Evolutionary conservation across 1,284 basidiomycete species (phyloP).

Genomic region (Cutaneotrichosporon arboriforme): DNA sequence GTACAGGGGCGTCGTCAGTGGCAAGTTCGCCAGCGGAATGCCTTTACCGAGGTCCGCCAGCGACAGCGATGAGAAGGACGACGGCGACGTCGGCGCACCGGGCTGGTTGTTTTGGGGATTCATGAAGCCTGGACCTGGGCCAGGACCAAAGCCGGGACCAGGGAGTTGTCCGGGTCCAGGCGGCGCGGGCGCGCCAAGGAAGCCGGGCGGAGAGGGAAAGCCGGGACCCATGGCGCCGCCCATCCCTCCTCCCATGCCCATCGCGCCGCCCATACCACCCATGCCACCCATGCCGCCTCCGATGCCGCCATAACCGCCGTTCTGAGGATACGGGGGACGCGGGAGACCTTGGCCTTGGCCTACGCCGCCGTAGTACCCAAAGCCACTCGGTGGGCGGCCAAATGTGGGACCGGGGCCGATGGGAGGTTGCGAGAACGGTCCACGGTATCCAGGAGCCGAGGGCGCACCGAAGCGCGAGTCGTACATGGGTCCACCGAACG

Average conservation of each 20-base stretch:
- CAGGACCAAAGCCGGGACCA: conserved; percentile 5
- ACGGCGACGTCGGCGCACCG: conserved; percentile 27
- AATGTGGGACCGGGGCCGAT: conserved; percentile 19
- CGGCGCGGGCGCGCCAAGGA: neutral
- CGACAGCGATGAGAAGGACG: conserved; percentile 39
- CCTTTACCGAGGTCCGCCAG: conserved; percentile 78
- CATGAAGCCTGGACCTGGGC: neutral
- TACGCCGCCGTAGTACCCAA: conserved; percentile 22
- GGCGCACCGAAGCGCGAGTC: conserved; percentile 10
- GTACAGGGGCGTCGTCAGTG: conserved; percentile 78
- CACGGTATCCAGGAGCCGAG: conserved; percentile 6
- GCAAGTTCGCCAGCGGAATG: conserved; percentile 74
- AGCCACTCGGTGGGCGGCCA: conserved; percentile 17
- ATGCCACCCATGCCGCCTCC: conserved; percentile 2
- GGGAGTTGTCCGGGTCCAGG: neutral
- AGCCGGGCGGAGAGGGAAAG: conserved; percentile 1
- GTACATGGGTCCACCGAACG: conserved; percentile 3
- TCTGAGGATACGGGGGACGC: conserved; percentile 19
- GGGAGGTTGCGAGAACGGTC: conserved; percentile 13
- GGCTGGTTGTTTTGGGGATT: neutral
- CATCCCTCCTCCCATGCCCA: neutral
- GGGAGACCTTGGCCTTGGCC: conserved; percentile 7
- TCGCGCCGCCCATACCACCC: neutral
- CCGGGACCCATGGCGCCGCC: conserved; percentile 3
- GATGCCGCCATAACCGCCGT: conserved; percentile 14